Conservation (phyloP, 2,329 filamentous ascomycete species). For the Pestalotiopsis sp. region DNA sequence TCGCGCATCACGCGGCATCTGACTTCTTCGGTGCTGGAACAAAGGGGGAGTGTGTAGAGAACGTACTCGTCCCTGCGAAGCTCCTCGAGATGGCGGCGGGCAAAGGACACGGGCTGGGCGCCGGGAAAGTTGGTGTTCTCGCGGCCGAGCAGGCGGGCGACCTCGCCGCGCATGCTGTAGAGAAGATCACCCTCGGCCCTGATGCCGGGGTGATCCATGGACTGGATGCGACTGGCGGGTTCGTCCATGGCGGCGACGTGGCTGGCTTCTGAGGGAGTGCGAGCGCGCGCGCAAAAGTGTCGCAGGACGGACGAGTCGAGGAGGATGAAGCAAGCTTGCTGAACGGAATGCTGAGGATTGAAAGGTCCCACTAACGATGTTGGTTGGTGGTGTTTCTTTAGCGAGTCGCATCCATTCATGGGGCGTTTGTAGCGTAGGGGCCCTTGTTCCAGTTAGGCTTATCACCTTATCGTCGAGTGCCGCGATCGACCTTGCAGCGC, state of each 20-base stretch:
- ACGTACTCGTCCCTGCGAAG: conserved; percentile 69
- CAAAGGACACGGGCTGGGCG: conserved; percentile 93
- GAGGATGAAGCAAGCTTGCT: neutral
- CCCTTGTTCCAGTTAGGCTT: neutral
- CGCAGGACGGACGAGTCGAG: neutral
- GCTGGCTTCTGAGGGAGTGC: neutral
- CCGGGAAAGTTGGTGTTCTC: conserved; percentile 75
- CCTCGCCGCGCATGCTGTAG: conserved; percentile 67
- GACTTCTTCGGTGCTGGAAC: neutral
- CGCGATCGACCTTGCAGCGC: neutral
- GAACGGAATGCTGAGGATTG: neutral
- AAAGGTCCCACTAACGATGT: neutral
- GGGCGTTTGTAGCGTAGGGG: neutral
- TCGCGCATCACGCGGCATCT: conserved; percentile 41
- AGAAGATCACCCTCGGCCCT: conserved; percentile 66
- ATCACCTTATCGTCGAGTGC: neutral
- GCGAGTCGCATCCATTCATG: neutral
- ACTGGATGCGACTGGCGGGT: conserved; percentile 36
- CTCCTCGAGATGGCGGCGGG: conserved; percentile 79
- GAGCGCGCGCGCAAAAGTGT: neutral
- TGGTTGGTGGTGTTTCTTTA: neutral
- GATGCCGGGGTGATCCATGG: conserved; percentile 65
- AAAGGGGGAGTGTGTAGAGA: neutral
- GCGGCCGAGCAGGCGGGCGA: conserved; percentile 75
- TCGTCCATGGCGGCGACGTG: conserved; percentile 1